These are phyloP conservation scores for Falciphora oryzae DNA, from an alignment of 2,329 filamentous ascomycete species.

Conservation along the genomic window DNA sequence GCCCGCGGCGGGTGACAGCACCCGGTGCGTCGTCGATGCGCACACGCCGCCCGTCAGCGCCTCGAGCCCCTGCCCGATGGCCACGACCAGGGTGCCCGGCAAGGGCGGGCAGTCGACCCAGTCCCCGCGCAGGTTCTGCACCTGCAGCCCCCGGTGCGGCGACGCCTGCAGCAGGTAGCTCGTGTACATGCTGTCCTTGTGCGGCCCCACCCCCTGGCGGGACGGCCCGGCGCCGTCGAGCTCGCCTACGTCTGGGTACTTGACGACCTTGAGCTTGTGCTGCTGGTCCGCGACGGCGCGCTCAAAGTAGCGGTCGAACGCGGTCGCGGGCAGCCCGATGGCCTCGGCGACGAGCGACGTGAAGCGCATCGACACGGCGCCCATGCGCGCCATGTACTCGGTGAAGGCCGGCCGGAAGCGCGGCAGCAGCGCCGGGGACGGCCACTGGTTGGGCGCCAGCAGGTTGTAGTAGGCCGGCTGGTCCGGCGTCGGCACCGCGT, in stretches of 20 bases:
- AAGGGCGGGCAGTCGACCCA: slow-evolving; percentile 83
- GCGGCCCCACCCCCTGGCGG: slow-evolving; percentile 60
- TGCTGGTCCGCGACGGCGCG: slow-evolving; percentile 51
- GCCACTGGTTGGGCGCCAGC: slow-evolving; percentile 76
- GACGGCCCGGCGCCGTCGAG: slow-evolving; percentile 38
- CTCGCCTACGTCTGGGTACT: slow-evolving; percentile 69
- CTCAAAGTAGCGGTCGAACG: slow-evolving; percentile 78
- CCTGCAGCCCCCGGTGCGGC: slow-evolving; percentile 70
- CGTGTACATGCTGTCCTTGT: slow-evolving; percentile 81
- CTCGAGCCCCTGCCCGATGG: slow-evolving; percentile 82
- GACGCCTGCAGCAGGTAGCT: slow-evolving; percentile 78
- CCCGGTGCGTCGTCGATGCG: slow-evolving; percentile 74
- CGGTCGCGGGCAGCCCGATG: slow-evolving; percentile 61
- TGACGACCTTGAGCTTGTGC: slow-evolving; percentile 86
- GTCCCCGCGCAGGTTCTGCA: slow-evolving; percentile 68
- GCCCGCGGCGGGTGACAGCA: slow-evolving; percentile 66
- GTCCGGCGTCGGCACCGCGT: slow-evolving; percentile 54
- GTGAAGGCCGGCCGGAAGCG: slow-evolving; percentile 63
- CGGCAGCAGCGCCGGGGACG: slow-evolving; percentile 55
- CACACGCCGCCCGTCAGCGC: slow-evolving; percentile 80
- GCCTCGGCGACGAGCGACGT: slow-evolving; percentile 78
- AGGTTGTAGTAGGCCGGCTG: slow-evolving; percentile 71
- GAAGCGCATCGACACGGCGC: slow-evolving; percentile 64
- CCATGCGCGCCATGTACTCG: slow-evolving; percentile 74
- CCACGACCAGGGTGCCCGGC: slow-evolving; percentile 73